These are phyloP conservation scores for Hypoxylon cercidicola DNA, from an alignment of 495 filamentous ascomycete genomes.

Conservation along the genomic window DNA sequence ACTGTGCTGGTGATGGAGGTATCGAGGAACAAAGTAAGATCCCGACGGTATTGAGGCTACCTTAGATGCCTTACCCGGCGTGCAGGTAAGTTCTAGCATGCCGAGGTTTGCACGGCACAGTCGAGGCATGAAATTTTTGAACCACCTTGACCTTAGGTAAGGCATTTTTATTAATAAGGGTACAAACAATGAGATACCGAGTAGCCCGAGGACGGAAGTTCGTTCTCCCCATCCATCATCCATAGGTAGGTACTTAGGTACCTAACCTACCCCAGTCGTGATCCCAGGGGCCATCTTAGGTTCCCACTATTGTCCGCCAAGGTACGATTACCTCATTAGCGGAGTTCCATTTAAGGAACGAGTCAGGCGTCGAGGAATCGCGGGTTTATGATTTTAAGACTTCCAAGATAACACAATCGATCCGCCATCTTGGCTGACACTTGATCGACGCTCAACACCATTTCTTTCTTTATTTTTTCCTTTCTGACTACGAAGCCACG, in stretches of 20 bases:
- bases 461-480: conserved; percentile 14
- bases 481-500: not conserved
- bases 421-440: not conserved
- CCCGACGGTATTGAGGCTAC: not conserved
- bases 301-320: not conserved
- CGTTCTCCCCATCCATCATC: not conserved
- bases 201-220: not conserved
- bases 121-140: too few relatives aligned
- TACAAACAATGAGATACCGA: not conserved
- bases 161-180: too few relatives aligned
- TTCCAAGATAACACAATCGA: conserved; percentile 21
- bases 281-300: not conserved
- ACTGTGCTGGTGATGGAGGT: not conserved
- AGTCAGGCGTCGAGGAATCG: conserved; percentile 41
- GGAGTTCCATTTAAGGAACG: conserved; percentile 34
- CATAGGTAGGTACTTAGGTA: too few relatives aligned
- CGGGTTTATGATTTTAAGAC: conserved; percentile 30
- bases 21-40: not conserved
- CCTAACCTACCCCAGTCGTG: too few relatives aligned
- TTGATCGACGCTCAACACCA: not conserved
- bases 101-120: too few relatives aligned
- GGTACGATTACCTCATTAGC: conserved; percentile 35
- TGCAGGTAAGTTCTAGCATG: too few relatives aligned
- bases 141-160: too few relatives aligned
- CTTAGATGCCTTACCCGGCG: too few relatives aligned